phyloP scores from a whole-genome alignment of 768 basidiomycete species.

The Tephrocybe sp. region DNA sequence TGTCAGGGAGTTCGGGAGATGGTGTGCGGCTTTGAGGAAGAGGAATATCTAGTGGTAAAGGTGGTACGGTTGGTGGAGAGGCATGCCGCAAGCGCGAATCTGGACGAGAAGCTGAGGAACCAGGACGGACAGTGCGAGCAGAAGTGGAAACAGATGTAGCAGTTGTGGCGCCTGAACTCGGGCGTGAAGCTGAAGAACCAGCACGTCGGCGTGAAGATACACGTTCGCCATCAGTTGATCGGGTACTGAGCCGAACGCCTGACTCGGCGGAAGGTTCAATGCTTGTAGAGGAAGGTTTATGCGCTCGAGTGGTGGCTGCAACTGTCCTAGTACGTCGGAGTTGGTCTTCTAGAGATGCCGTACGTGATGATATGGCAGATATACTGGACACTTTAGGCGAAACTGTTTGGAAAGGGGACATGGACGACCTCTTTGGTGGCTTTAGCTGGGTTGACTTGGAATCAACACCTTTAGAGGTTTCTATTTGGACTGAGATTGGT shows the following conservation, averaged over 20 bases:
- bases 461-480: constrained; percentile 14
- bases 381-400: constrained; percentile 13
- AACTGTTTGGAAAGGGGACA: constrained; percentile 4
- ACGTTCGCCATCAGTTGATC: not conserved
- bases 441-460: constrained; percentile 13
- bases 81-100: constrained; percentile 26
- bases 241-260: constrained; percentile 1
- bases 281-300: constrained; percentile 16
- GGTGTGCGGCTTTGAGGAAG: constrained; percentile 31
- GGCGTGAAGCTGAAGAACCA: constrained; percentile 10
- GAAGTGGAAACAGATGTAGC: constrained; percentile 8
- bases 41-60: constrained; percentile 12
- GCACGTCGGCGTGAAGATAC: constrained; percentile 4
- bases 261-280: not conserved
- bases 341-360: constrained; percentile 17
- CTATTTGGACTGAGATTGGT: constrained; percentile 20
- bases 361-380: constrained; percentile 11
- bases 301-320: constrained; percentile 20
- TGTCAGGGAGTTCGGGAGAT: constrained; percentile 40
- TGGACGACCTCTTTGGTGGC: constrained; percentile 3
- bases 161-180: constrained; percentile 15
- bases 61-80: constrained; percentile 12
- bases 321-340: constrained; percentile 27
- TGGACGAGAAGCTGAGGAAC: constrained; percentile 19
- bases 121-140: constrained; percentile 12